Conservation (phyloP, 1,284 basidiomycete genomes). For the Cutaneotrichosporon cavernicola region DNA sequence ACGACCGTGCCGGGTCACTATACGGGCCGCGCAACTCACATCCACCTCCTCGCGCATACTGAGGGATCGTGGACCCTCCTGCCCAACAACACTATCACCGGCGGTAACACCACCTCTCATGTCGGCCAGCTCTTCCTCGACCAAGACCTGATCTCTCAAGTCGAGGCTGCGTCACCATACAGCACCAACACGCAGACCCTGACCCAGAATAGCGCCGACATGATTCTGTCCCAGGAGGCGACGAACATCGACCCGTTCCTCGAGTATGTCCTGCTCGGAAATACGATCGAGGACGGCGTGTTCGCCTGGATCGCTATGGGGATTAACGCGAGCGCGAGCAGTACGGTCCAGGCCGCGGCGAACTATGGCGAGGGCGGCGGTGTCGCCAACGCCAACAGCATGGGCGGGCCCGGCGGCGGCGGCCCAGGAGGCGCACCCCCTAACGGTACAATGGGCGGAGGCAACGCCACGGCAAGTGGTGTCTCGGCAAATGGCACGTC, state of each 20-base stretch:
- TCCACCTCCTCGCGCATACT: conserved; percentile 30
- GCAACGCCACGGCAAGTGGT: not conserved
- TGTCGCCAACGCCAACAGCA: conserved; percentile 16
- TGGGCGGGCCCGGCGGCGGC: conserved; percentile 1
- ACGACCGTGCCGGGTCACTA: conserved; percentile 68
- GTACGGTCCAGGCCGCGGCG: conserved; percentile 16
- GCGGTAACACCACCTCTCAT: conserved; percentile 44
- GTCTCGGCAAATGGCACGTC: not conserved
- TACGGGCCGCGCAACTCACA: conserved; percentile 35
- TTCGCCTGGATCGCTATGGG: conserved; percentile 31
- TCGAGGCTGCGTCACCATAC: conserved; percentile 52
- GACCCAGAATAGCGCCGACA: conserved; percentile 23
- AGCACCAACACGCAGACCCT: conserved; percentile 36
- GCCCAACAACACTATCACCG: conserved; percentile 46
- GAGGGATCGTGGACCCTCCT: conserved; percentile 20
- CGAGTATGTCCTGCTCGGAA: conserved; percentile 29
- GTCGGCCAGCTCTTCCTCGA: conserved; percentile 57
- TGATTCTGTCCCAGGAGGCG: conserved; percentile 22
- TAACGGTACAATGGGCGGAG: not conserved
- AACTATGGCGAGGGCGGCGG: conserved; percentile 21
- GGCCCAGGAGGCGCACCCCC: not conserved
- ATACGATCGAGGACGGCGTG: conserved; percentile 25
- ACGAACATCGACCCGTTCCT: conserved; percentile 28
- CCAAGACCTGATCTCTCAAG: conserved; percentile 50
- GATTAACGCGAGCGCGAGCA: conserved; percentile 18